Conservation (phyloP, 352 stramenopile genomes). For the Phytophthora lateralis region DNA sequence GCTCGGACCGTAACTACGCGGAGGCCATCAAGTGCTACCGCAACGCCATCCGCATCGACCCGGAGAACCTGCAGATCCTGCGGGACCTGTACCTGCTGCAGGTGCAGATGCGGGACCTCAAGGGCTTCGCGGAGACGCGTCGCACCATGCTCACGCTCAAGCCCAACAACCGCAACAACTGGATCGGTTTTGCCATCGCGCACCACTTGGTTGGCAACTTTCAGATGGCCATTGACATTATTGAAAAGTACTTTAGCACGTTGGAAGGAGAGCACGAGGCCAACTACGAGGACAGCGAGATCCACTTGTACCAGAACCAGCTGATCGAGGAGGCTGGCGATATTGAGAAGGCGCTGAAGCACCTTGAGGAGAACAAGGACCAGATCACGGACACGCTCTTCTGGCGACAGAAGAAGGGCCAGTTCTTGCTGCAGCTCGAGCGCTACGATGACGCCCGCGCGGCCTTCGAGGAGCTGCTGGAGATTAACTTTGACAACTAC, state of each 20-base stretch:
- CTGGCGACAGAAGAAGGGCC: slow-evolving; percentile 81
- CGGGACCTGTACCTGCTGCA: slow-evolving; percentile 96
- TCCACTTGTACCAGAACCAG: slow-evolving; percentile 96
- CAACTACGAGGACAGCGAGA: slow-evolving; percentile 96
- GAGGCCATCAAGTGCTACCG: slow-evolving; percentile 99
- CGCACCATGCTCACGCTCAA: slow-evolving; percentile 94
- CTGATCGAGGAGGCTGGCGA: slow-evolving; percentile 92
- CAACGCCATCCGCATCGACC: slow-evolving; percentile 96
- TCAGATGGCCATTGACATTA: slow-evolving; percentile 94
- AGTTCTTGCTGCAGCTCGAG: slow-evolving; percentile 69
- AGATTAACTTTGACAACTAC: slow-evolving; percentile 93
- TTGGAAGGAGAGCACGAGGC: slow-evolving; percentile 58
- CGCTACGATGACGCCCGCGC: slow-evolving; percentile 67
- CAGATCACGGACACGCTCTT: slow-evolving; percentile 77
- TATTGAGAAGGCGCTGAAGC: slow-evolving; percentile 78
- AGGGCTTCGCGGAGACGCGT: slow-evolving; percentile 95
- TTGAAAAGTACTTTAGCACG: slow-evolving; percentile 96
- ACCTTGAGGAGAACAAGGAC: slow-evolving; percentile 83
- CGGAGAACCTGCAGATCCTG: slow-evolving; percentile 98
- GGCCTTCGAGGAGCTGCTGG: slow-evolving; percentile 77
- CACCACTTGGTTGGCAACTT: slow-evolving; percentile 94
- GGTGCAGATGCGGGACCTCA: slow-evolving; percentile 91
- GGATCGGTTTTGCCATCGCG: slow-evolving; percentile 96
- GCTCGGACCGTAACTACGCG: slow-evolving; percentile 96
- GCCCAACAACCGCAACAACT: slow-evolving; percentile 95